Base-by-base conservation (phyloP, 768 basidiomycete species). In the Galerina sulciceps region DNA sequence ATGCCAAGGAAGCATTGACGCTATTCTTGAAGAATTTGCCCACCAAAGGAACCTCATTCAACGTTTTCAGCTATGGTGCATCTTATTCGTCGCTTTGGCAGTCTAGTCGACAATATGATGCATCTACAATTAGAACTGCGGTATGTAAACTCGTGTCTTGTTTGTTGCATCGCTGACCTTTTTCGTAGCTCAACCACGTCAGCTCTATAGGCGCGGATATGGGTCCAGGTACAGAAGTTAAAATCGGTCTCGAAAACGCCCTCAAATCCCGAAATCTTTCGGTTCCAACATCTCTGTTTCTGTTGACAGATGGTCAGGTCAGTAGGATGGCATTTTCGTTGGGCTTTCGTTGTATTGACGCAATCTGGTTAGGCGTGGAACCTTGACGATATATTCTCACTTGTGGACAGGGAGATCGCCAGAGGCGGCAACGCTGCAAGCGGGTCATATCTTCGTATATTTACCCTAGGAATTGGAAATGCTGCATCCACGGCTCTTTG, bases 11-110 rank as follows among this genome's bases (percentile, higher is more conserved):
- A 8, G 56, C 48, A 8, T 18, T 57, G 10, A 11, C 38, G 20
- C 41, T 57, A 9, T 43, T 57, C 42, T 34, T 57, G 20, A 57
- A 57, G 40, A 57, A 48, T 41, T 42, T 57, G 13, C 56, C 56
- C 26, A 43, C 22, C 34, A 40, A 57, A 9, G 56, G 56, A 2
- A 50, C 48, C 1, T 14, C 45, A 0, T 57, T 51, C 18, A 57
- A 57, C 18, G 26, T 51, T 15, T 57, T 44, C 49, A 51, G 56
- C 41, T 57, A 51, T 18, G 57, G 57, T 15, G 9, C 34, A 11
- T 36, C 26, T 0, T 58, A 31, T 6, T 45, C 50, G 2, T 23
- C 42, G 10, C 22, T 58, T 15, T 58, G 57, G 57, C 14, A 31
- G 23, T 45, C 49, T 6, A 58, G 57, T 46, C 42, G 42, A 4